Base-by-base conservation (phyloP, 306 rosid species). In the Rosa multiflora region DNA sequence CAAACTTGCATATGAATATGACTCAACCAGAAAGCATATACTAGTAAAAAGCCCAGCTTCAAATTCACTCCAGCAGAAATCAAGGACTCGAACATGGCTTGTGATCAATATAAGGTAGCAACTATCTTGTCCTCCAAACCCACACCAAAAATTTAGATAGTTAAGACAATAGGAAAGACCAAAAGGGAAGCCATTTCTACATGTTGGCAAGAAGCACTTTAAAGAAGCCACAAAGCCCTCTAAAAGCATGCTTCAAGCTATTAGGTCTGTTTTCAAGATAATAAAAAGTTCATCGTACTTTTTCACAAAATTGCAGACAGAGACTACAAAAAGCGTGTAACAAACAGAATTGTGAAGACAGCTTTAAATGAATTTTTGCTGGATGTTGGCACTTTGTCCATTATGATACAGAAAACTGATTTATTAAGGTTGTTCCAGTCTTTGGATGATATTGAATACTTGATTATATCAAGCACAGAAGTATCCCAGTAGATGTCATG, bases 31-130 rank as follows among this genome's bases (percentile, higher is more conserved):
- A 40, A 56, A 20, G 3, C 55, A 74, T 4, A 14, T 21, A 14
- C 17, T 40, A 44, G 78, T 70, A 46, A 70, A 61, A 47, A 43
- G 14, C 14, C 40, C 10, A 70, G 55, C 55, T 70, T 70, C 56
- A 70, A 23, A 70, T 70, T 21, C 35, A 46, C 6, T 12, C 23
- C 0, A 18, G 15, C 53, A 69, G 73, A 21, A 68, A 43, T 12
- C 35, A n/a, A 43, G 18, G 35, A 20, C 10, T n/a, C 17, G 3
- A 40, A 51, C 32, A 32, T 32, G 76, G 64, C 47, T 35, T 52
- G 64, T 37, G n/a, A 48, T 70, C 56, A 46, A 52, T 10, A 73
- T 52, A 73, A 73, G 37, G 37, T 39, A 10, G 51, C 66, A 3
- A 20, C 49, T 35, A 29, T 53, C 77, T 44, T n/a, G 32, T 14